phyloP scores from a whole-genome alignment of 2,329 filamentous ascomycete species.

The Penicillium sp. region DNA sequence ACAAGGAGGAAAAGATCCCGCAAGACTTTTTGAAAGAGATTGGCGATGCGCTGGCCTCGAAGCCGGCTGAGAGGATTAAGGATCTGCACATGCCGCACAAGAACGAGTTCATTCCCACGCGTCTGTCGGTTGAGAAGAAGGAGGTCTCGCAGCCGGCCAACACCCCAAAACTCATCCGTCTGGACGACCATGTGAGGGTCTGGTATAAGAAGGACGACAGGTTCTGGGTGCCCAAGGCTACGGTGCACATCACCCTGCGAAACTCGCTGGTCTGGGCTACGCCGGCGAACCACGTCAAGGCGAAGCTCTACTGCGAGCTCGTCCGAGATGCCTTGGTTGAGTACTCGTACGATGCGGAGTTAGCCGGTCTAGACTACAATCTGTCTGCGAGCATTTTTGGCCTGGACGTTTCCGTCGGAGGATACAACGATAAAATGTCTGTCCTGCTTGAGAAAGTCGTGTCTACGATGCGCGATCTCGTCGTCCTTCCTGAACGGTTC shows the following conservation, averaged over 20 bases:
- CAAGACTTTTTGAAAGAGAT: constrained; percentile 70
- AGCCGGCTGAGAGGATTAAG: constrained; percentile 57
- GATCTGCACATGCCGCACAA: constrained; percentile 82
- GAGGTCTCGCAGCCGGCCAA: constrained; percentile 72
- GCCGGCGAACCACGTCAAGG: constrained; percentile 72
- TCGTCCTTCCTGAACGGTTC: constrained; percentile 83
- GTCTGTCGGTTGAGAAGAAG: constrained; percentile 92
- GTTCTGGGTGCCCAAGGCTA: constrained; percentile 97
- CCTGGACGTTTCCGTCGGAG: constrained; percentile 72
- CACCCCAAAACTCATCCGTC: constrained; percentile 75
- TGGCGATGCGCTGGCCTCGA: constrained; percentile 57
- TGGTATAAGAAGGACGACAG: constrained; percentile 99
- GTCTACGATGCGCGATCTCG: constrained; percentile 75
- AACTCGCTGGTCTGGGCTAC: constrained; percentile 77
- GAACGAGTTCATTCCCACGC: constrained; percentile 93
- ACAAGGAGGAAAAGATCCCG: constrained; percentile 76
- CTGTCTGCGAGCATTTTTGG: constrained; percentile 70
- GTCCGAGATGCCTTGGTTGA: constrained; percentile 86
- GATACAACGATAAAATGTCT: constrained; percentile 94
- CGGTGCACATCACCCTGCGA: constrained; percentile 73
- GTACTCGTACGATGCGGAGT: constrained; percentile 92
- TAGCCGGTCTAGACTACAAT: constrained; percentile 81
- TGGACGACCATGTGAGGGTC: constrained; percentile 72
- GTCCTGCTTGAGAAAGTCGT: constrained; percentile 88
- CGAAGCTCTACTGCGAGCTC: constrained; percentile 75